These are phyloP conservation scores for Paramecium sexaurelia DNA, from an alignment of 73 alveolate genomes.

Conservation along the genomic window DNA sequence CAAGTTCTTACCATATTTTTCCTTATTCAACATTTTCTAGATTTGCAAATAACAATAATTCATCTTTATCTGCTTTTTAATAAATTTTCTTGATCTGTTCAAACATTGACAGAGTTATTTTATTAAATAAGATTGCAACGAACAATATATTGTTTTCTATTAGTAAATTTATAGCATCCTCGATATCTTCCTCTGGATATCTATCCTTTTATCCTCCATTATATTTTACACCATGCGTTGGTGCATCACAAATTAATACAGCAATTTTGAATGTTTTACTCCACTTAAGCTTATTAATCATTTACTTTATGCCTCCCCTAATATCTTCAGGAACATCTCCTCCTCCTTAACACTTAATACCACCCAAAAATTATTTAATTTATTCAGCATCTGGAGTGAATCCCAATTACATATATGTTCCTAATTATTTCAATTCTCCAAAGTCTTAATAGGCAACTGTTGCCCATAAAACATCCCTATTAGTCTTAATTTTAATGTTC, in stretches of 20 bases:
- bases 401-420: background rate
- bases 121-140: constrained; percentile 6
- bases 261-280: constrained; percentile 54
- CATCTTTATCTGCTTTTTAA: background rate
- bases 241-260: constrained; percentile 48
- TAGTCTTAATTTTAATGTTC: constrained; percentile 19
- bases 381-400: background rate
- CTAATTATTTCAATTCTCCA: background rate
- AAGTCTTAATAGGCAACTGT: constrained; percentile 47
- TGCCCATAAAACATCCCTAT: constrained; percentile 58
- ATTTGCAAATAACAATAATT: constrained; percentile 42
- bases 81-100: constrained; percentile 38
- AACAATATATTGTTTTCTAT: background rate
- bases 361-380: background rate
- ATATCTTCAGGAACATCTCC: constrained; percentile 37
- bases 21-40: constrained; percentile 36
- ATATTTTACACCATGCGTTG: constrained; percentile 28
- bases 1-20: constrained; percentile 7
- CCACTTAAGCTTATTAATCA: constrained; percentile 67
- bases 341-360: background rate
- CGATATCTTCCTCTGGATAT: constrained; percentile 41
- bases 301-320: constrained; percentile 29
- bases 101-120: background rate
- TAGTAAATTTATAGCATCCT: constrained; percentile 33
- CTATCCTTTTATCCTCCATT: constrained; percentile 13